Evolutionary conservation across 2,329 filamentous ascomycete genomes (phyloP), one percentile per base, ranked within the genome.

Genomic region (Claviceps africana): DNA sequence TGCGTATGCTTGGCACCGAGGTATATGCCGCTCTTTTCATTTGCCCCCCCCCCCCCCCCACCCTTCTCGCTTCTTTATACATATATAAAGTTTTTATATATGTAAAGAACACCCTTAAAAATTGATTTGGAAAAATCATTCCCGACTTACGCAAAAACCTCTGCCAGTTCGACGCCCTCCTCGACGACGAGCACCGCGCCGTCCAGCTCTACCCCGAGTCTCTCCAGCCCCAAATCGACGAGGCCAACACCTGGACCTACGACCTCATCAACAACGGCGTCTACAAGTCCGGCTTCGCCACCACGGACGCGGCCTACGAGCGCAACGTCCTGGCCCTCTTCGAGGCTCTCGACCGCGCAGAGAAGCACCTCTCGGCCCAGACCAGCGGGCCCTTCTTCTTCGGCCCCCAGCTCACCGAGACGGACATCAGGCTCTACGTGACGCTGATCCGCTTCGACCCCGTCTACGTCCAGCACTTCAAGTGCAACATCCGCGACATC

Each of bases 401-500:
- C 55, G 90, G 90, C 17, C 68, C 82, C 40, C 64, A 71, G 25
- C 67, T 95, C 57, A 95, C 88, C 1, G 90, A 95, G 71, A 85
- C 82, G 0, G 89, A 95, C 64, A 77, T 95, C 51, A 70, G 89
- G 44, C 74, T 95, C 62, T 79, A 54, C 68, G 83, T 84, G 15
- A 88, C 85, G 4, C 78, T 88, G 47, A 72, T 86, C 56, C 80
- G 85, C 35, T 88, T 88, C 64, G 86, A 90, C 67, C 74, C 76
- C 31, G 85, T 88, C 60, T 94, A 94, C 63, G 85, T 94, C 51
- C 88, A 93, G 70, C 85, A 90, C 68, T 91, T 91, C 74, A 86
- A 86, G 69, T 90, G 85, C 72, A 95, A 95, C 70, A 72, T 95
- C 55, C 77, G 83, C 25, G 88, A 94, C 67, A 90, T 95, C 63